Evolutionary conservation across 2,329 filamentous ascomycete species (phyloP).

Genomic region (Keithomyces neogunnii): DNA sequence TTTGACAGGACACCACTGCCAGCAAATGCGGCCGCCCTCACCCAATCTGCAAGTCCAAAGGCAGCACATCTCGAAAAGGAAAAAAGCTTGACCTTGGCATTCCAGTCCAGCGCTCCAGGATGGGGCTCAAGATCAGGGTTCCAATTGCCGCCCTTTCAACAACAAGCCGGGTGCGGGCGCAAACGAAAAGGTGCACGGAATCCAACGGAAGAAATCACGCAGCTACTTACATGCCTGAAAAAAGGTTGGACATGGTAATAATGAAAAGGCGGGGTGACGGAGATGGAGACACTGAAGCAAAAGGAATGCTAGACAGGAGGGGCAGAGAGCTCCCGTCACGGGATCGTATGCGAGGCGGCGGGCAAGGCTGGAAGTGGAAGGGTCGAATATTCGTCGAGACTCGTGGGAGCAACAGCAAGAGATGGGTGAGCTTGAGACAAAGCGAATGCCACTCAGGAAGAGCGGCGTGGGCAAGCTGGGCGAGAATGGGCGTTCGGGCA

Average conservation of each 20-base stretch:
- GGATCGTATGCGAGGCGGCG: slow-evolving; percentile 5
- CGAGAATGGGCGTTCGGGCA: background rate
- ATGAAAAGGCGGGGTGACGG: slow-evolving; percentile 7
- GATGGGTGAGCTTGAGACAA: background rate
- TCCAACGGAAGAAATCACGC: background rate
- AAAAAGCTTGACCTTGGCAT: background rate
- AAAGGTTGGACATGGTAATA: slow-evolving; percentile 48
- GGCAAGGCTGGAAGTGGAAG: background rate
- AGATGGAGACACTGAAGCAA: slow-evolving; percentile 3
- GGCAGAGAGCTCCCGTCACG: slow-evolving; percentile 5
- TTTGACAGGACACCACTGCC: no score
- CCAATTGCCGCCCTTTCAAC: background rate
- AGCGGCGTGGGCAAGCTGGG: background rate
- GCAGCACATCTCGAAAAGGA: background rate
- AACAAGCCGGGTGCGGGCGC: background rate
- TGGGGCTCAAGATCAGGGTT: background rate
- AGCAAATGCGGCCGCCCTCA: no score
- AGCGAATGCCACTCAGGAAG: background rate
- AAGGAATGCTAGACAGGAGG: background rate
- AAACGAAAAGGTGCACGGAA: background rate
- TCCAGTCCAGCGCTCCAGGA: background rate
- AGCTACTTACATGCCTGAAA: slow-evolving; percentile 51
- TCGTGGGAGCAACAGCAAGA: background rate
- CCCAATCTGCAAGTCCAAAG: background rate
- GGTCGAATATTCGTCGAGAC: background rate